A percentile compares a stretch with the other conserved stretches of the same genome.
These are phyloP conservation scores for Schizopora paradoxa DNA, from an alignment of 1,284 basidiomycete species.

Conservation along the genomic window DNA sequence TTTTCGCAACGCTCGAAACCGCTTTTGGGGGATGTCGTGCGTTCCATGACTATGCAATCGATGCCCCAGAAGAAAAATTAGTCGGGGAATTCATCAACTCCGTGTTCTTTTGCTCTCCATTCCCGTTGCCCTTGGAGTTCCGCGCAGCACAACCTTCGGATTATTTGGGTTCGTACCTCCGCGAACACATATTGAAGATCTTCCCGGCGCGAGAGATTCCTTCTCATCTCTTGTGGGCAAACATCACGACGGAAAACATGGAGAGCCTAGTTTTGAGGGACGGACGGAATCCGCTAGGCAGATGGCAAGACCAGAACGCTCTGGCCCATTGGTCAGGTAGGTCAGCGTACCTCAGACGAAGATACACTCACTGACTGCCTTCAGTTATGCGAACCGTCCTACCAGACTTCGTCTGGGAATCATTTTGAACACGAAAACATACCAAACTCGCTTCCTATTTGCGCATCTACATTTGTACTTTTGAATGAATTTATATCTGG, in stretches of 20 bases:
- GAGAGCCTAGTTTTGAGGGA: constrained; percentile 52
- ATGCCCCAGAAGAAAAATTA: constrained; percentile 39
- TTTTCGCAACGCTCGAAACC: constrained; percentile 62
- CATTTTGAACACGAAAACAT: too few relatives aligned
- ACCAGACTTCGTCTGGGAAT: constrained; percentile 34
- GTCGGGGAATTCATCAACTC: constrained; percentile 67
- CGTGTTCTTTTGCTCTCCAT: constrained; percentile 76
- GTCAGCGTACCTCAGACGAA: constrained; percentile 25
- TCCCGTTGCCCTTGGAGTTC: constrained; percentile 56
- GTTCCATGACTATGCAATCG: constrained; percentile 65
- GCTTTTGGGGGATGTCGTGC: constrained; percentile 73
- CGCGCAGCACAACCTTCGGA: constrained; percentile 49
- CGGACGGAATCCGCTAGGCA: constrained; percentile 49
- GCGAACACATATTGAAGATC: constrained; percentile 42
- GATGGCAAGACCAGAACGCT: constrained; percentile 56
- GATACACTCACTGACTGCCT: constrained; percentile 10
- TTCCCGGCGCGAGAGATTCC: constrained; percentile 49
- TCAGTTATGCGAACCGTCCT: constrained; percentile 36
- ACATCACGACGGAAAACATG: constrained; percentile 32
- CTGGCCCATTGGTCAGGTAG: constrained; percentile 73
- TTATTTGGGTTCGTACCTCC: constrained; percentile 62
- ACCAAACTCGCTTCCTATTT: too few relatives aligned
- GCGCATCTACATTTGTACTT: too few relatives aligned
- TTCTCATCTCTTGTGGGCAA: constrained; percentile 41
- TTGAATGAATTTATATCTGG: too few relatives aligned